Base-by-base conservation (phyloP, 208 protist species). In the Leishmania tarentolae region DNA sequence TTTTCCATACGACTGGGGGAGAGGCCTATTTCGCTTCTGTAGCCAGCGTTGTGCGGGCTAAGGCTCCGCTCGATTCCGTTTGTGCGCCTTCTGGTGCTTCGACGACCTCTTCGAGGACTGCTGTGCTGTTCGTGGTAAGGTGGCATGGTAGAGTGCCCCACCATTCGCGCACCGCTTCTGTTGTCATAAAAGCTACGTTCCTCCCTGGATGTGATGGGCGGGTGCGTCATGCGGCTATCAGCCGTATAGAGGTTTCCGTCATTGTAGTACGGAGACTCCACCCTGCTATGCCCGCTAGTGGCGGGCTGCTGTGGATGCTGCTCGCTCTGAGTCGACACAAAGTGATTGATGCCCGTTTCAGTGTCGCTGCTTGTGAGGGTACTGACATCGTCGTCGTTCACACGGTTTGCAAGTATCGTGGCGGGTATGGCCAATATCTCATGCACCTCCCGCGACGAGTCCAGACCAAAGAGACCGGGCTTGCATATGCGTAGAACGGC, bases 371-470 rank as follows among this genome's bases (percentile, higher is more conserved):
- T 31, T 65, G 57, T 50, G 63, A 37, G 47, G 11, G 37, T 31
- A 65, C 11, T n/a, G 53, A 28, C 2, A 11, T 24, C 63, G 35
- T 53, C 40, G 31, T 75, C 66, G 65, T 46, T 79, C 15, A 83
- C 72, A 66, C 74, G 69, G 53, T 79, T 83, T 24, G 59, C 74
- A 40, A 83, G 65, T 46, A 79, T 66, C 3, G 74, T 75, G 44
- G 80, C 80, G 0, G 74, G 52, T 15, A 79, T n/a, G 8, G 13
- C 44, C 6, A 31, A 72, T n/a, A 40, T 50, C 28, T 21, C 31
- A 15, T 21, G 19, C 19, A 44, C 31, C 0, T 42, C 42, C 4
- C 63, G 0, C 40, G 11, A 59, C 44, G 31, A 8, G 47, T 4
- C 46, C 40, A 0, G 11, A 4, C n/a, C 2, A 21, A 50, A 24